Evolutionary conservation across 2,329 filamentous ascomycete genomes (phyloP).

Genomic region (Talaromyces sp.): DNA sequence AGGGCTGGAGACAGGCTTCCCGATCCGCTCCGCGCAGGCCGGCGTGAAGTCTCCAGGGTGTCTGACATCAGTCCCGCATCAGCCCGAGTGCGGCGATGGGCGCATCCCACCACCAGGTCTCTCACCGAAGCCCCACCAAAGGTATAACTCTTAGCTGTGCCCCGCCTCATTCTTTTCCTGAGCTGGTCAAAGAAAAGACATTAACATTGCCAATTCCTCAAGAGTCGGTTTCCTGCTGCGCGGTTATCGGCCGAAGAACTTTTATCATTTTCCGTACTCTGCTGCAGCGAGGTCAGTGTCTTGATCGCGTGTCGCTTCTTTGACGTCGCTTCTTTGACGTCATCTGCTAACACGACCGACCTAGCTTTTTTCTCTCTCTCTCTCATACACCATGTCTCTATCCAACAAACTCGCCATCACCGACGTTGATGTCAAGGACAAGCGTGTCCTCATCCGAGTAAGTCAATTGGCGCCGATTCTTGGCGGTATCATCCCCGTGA

Average conservation of each 20-base stretch:
- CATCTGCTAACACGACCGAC: neutral
- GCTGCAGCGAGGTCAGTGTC: neutral
- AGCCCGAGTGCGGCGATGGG: slow-evolving; percentile 22
- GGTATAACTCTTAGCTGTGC: slow-evolving; percentile 4
- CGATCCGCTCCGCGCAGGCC: slow-evolving; percentile 7
- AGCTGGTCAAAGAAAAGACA: neutral
- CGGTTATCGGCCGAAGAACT: neutral
- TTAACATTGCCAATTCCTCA: neutral
- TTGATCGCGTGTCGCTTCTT: neutral
- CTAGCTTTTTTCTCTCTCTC: neutral
- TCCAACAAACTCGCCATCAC: slow-evolving; percentile 96
- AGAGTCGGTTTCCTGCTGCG: neutral
- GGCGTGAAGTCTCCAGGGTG: neutral
- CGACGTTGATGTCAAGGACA: slow-evolving; percentile 95
- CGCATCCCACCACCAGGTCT: slow-evolving; percentile 14
- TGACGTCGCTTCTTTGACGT: neutral
- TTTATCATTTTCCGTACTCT: neutral
- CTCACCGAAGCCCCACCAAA: slow-evolving; percentile 23
- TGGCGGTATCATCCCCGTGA: neutral
- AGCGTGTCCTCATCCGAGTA: slow-evolving; percentile 96
- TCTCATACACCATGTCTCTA: slow-evolving; percentile 69
- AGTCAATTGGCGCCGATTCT: slow-evolving; percentile 31
- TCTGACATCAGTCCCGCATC: slow-evolving; percentile 39
- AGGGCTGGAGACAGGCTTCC: neutral
- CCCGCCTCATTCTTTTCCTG: slow-evolving; percentile 2